Base-by-base conservation (phyloP, 768 basidiomycete genomes). In the Panaeolus cyanescens region DNA sequence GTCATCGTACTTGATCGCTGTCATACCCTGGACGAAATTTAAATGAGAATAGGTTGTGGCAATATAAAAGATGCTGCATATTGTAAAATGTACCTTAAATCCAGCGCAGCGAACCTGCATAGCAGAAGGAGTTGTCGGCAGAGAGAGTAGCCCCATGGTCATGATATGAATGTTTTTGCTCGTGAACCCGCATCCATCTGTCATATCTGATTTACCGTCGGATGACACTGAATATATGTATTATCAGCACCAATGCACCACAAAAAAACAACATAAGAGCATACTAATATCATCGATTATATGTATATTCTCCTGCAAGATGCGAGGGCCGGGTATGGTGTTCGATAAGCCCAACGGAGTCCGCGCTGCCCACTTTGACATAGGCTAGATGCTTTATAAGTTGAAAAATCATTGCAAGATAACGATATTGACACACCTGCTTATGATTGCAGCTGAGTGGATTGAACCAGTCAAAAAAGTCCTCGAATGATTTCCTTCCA, bases 311-410 rank as follows among this genome's bases (percentile, higher is more conserved):
- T 69, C 62, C 2, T 67, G 63, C 0, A 68, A 58, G 2, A 90
- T 59, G 1, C 70, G 65, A 2, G 83, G 75, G 0, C 85, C 88
- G 12, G 88, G 88, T 4, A 85, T 74, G 0, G 89, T 89, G 39
- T 80, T 89, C 1, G 89, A 90, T 19, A 89, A 72, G 0, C 83
- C 86, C 1, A 91, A 77, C 0, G 82, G 76, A 59, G 81, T 83
- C 0, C 88, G 79, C 10, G 88, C 77, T 2, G 83, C 76, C 85
- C 86, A 90, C 68, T 91, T 90, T 4, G 83, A 76, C 73, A 89
- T 81, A 9, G 79, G 73, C 89, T 90, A 56, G 10, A 55, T 40
- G 12, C 10, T 19, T 7, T 9, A 25, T 36, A 60, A 4, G 31
- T 37, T 28, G 54, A 53, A 58, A 36, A 22, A 4, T 22, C 36